These are phyloP conservation scores for Lipomyces japonicus DNA, from an alignment of 805 yeast species.

Conservation along the genomic window DNA sequence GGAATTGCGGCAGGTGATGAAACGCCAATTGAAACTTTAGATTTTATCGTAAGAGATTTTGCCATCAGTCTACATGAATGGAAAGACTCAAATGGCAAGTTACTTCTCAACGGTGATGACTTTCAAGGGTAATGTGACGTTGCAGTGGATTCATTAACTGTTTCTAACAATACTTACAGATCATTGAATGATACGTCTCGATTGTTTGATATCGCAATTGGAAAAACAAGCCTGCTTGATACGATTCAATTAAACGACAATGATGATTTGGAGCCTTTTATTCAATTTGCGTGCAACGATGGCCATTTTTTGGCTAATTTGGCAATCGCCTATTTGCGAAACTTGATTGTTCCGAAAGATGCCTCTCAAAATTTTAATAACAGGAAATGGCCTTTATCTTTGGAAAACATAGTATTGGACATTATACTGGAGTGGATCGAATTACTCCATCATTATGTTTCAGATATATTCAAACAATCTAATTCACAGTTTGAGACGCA, in stretches of 20 bases:
- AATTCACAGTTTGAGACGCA: not conserved
- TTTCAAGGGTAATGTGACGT: conserved; percentile 11
- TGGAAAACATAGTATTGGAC: conserved; percentile 4
- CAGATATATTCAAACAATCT: conserved; percentile 3
- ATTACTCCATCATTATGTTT: conserved; percentile 1
- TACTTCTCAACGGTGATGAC: conserved; percentile 20
- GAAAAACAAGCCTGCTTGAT: not conserved
- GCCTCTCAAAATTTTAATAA: conserved; percentile 12
- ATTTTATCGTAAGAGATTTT: conserved; percentile 17
- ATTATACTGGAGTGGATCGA: conserved; percentile 10
- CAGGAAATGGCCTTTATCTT: conserved; percentile 19
- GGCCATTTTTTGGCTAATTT: conserved; percentile 4
- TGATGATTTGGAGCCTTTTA: conserved; percentile 8
- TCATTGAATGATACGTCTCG: conserved; percentile 13
- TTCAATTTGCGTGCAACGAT: not conserved
- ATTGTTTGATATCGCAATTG: conserved; percentile 16
- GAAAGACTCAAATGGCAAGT: conserved; percentile 14
- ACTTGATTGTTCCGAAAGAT: conserved; percentile 13
- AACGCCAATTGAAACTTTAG: conserved; percentile 7
- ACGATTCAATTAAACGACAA: conserved; percentile 3
- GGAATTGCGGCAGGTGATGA: too few relatives aligned
- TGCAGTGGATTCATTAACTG: not conserved
- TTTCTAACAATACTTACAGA: not conserved
- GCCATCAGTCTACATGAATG: conserved; percentile 4
- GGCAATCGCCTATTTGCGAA: conserved; percentile 2